Percentiles rank a stretch among this genome's conserved stretches.
phyloP scores from a whole-genome alignment of 768 basidiomycete species.

The Butyriboletus loyo region DNA sequence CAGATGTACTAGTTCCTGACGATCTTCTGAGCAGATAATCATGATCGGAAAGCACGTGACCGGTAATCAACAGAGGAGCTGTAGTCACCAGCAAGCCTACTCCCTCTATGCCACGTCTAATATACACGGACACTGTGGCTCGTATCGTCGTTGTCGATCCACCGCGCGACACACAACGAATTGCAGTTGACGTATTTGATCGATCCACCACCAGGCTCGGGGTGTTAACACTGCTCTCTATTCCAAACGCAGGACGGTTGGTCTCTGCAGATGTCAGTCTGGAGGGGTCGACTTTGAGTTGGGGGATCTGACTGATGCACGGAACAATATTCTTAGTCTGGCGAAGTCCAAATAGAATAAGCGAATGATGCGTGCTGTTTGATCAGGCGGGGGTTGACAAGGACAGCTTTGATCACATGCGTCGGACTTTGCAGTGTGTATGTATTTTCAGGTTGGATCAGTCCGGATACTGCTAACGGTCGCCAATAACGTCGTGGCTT shows the following conservation, averaged over 20 bases:
- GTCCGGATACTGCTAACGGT: too few species aligned
- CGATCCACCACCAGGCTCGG: constrained; percentile 26
- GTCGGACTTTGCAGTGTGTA: too few species aligned
- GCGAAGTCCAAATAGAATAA: constrained; percentile 25
- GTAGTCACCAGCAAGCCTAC: too few species aligned
- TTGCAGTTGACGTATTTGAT: constrained; percentile 66
- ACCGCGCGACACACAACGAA: constrained; percentile 69
- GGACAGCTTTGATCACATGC: too few species aligned
- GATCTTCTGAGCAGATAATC: constrained; percentile 47
- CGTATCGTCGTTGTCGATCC: constrained; percentile 61
- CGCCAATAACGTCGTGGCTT: too few species aligned
- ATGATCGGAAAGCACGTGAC: constrained; percentile 57
- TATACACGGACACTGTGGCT: constrained; percentile 54
- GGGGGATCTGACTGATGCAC: constrained; percentile 57
- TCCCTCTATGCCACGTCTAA: not conserved
- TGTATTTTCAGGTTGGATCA: too few species aligned
- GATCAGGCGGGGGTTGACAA: too few species aligned
- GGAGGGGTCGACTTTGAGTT: constrained; percentile 52
- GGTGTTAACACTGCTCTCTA: constrained; percentile 60
- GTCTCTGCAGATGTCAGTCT: constrained; percentile 59
- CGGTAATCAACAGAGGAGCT: too few species aligned
- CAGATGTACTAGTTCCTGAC: not conserved
- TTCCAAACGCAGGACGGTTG: constrained; percentile 64
- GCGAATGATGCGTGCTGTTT: constrained; percentile 3
- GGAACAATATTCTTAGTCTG: constrained; percentile 64